Conservation (phyloP, 179 eudicot genomes). For the Camellia oleifera region DNA sequence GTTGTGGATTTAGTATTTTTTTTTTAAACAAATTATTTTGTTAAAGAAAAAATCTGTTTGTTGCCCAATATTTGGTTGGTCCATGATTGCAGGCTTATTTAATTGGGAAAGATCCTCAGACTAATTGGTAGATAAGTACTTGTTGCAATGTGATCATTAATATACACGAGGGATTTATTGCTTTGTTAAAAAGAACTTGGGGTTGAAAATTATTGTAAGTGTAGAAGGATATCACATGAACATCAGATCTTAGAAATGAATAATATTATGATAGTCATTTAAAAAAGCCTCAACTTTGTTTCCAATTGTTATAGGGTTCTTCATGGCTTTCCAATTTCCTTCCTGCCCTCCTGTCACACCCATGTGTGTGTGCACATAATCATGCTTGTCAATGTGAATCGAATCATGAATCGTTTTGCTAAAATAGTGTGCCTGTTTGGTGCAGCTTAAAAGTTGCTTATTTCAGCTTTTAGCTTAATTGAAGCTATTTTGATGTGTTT, state of each 20-base stretch:
- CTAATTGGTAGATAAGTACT: background rate
- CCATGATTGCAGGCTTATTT: background rate
- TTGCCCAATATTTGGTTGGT: background rate
- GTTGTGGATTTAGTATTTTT: background rate
- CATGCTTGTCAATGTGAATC: background rate
- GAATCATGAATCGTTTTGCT: too few species aligned
- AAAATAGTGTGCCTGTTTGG: too few species aligned
- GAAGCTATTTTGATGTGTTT: too few species aligned
- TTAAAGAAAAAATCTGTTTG: background rate
- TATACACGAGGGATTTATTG: background rate
- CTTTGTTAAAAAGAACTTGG: background rate
- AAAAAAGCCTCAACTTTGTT: background rate
- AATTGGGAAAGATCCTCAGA: background rate
- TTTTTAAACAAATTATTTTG: background rate
- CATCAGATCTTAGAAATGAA: background rate
- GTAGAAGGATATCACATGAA: background rate
- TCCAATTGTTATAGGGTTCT: background rate
- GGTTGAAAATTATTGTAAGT: background rate
- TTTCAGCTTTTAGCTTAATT: too few species aligned
- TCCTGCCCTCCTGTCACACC: background rate
- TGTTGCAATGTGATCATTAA: constrained; percentile 3
- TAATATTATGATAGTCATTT: background rate
- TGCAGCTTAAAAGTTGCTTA: too few species aligned
- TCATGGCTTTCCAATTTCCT: background rate
- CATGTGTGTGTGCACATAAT: background rate